These are phyloP conservation scores for Dysphania ambrosioides DNA, from an alignment of 148 eudicot genomes.

Conservation along the genomic window DNA sequence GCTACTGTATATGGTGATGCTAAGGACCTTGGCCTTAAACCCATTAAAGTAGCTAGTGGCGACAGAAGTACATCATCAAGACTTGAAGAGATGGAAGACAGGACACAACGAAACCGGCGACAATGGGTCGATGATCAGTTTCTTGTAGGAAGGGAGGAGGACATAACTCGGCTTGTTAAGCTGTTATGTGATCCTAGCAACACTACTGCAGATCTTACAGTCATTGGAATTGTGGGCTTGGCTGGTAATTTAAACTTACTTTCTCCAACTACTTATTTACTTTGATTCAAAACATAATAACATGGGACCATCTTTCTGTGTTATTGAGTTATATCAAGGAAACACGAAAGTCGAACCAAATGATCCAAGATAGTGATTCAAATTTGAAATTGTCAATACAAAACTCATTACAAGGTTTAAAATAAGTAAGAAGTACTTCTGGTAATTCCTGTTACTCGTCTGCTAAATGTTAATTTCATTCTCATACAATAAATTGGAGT, in stretches of 20 bases:
- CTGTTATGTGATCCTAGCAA: constrained; percentile 13
- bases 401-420: no score
- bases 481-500: no score
- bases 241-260: background rate
- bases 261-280: background rate
- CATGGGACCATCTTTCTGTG: background rate
- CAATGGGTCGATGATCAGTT: constrained; percentile 9
- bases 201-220: background rate
- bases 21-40: no score
- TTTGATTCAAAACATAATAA: background rate
- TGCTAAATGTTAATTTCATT: no score
- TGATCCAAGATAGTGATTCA: background rate
- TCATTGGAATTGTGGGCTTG: constrained; percentile 20
- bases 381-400: no score
- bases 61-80: no score
- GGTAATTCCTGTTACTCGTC: background rate
- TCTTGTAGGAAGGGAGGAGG: constrained; percentile 11
- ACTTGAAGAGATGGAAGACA: no score
- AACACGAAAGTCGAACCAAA: background rate
- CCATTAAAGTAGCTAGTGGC: no score
- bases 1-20: no score
- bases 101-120: background rate
- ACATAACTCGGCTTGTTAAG: background rate
- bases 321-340: background rate
- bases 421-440: background rate